Percentiles rank a stretch among this genome's conserved stretches.
Conservation (phyloP, 2,329 filamentous ascomycete species). For the Aspergillus felis region DNA sequence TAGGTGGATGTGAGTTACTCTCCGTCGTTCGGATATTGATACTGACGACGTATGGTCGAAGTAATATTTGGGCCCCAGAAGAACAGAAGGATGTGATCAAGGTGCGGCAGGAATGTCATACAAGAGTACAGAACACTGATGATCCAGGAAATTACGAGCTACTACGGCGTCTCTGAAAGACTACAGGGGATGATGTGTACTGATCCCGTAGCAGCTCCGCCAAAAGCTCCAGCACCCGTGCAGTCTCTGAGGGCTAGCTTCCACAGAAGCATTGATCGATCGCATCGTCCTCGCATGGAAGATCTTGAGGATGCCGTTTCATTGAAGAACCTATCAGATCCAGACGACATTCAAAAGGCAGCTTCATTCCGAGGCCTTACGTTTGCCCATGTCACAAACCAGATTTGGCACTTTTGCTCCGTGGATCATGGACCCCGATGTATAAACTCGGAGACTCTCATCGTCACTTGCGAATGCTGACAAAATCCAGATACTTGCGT, state of each 20-base stretch:
- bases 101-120: constrained; percentile 17
- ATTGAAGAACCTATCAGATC: constrained; percentile 20
- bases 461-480: constrained; percentile 6
- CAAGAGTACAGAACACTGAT: constrained; percentile 2
- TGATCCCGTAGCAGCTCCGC: constrained; percentile 41
- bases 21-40: neutral
- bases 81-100: constrained; percentile 55
- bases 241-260: constrained; percentile 12
- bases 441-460: constrained; percentile 38
- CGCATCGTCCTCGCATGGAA: constrained; percentile 13
- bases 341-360: constrained; percentile 17
- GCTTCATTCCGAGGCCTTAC: constrained; percentile 37
- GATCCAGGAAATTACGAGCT: constrained; percentile 48
- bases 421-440: constrained; percentile 66
- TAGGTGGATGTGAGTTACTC: constrained; percentile 63
- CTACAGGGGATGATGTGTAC: constrained; percentile 62
- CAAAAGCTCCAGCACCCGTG: constrained; percentile 16
- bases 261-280: constrained; percentile 7
- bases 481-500: constrained; percentile 57
- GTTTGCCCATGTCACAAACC: constrained; percentile 59
- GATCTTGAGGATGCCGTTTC: constrained; percentile 32
- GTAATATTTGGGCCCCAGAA: constrained; percentile 68
- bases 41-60: constrained; percentile 23
- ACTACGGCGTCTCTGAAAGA: constrained; percentile 66
- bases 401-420: constrained; percentile 73